Evolutionary conservation across 148 eudicot genomes (phyloP), one percentile per base, ranked within the genome.

Genomic region (Chenopodium berlandieri): DNA sequence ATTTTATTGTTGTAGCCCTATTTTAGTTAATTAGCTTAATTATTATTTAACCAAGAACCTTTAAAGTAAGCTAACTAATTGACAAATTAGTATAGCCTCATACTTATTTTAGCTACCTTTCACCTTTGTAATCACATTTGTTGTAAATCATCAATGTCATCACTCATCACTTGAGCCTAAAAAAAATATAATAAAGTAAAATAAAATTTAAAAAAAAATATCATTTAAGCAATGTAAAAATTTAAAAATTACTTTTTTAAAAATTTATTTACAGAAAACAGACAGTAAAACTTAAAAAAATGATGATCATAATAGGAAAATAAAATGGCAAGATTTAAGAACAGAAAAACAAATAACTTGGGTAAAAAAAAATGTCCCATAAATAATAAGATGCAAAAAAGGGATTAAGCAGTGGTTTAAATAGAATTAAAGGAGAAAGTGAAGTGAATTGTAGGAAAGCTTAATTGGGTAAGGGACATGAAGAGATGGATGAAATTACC

Each of bases 391-490:
- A 79, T 79, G 66, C 77, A 75, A 19, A 83, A 71, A 40, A 27
- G 44, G 40, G 44, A 9, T 67, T 30, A 30, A 69, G 69, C 7
- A 37, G 23, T 44, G 22, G 60, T 56, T 70, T 58, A 50, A 2
- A 50, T 9, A 50, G 12, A 50, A 50, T 13, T 9, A 75, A 75
- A 75, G 84, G 75, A 75, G 69, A 63, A 76, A 81, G 80, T 83
- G 69, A 60, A 75, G 63, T 74, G 70, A 78, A 73, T 47, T 70
- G 88, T 79, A 75, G 48, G 78, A 86, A 75, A 84, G 85, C 83
- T 82, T 46, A 82, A 82, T 69, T 79, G 76, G 83, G 85, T 22
- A 80, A 79, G 85, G 65, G 86, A 86, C 87, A 87, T 79, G 85
- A 82, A 86, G 78, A 32, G 81, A 60, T 81, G 75, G 60, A 71